Base-by-base conservation (phyloP, 2,329 filamentous ascomycete species). In the Claviceps sp. region DNA sequence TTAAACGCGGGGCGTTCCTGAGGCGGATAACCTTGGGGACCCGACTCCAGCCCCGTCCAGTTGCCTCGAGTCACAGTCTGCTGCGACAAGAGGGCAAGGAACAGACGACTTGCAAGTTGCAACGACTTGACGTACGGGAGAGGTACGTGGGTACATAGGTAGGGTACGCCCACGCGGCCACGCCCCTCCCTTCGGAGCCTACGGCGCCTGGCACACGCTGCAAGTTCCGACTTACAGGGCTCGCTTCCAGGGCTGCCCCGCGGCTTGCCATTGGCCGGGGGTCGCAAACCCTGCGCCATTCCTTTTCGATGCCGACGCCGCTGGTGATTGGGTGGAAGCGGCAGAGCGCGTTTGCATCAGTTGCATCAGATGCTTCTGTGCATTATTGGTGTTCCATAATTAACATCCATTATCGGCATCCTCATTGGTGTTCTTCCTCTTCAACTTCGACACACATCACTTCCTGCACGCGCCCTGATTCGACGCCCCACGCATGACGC, bases 1-100 rank as follows among this genome's bases (percentile, higher is more conserved):
- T 61, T 59, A 61, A 62, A 62, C 60, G 65, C 61, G 64, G 64
- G 65, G 62, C 63, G 65, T 67, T 65, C 65, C 65, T 67, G 65
- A 60, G 42, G 42, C 42, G 42, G 22, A 26, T 22, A 16, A 24
- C 42, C 8, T 34, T 34, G 26, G 26, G 26, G 26, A 30, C 26
- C 26, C 30, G 30, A 34, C 30, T 34, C 10, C 30, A 34, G 30
- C 30, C 30, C 30, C 30, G n/a, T 34, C 30, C 30, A 34, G 10
- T 4, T 30, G 30, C 8, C 30, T 34, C 24, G 10, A 34, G 30
- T 34, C 30, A 10, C 30, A 34, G 30, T 34, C 30, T 34, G 30
- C 30, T 34, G 30, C 30, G 30, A 30, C 30, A 30, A 10, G 30
- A 30, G 8, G 8, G 26, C 26, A 30, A 30, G 26, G 26, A 30